Base-by-base conservation (phyloP, 257 asterid species). In the Fraxinus excelsior region DNA sequence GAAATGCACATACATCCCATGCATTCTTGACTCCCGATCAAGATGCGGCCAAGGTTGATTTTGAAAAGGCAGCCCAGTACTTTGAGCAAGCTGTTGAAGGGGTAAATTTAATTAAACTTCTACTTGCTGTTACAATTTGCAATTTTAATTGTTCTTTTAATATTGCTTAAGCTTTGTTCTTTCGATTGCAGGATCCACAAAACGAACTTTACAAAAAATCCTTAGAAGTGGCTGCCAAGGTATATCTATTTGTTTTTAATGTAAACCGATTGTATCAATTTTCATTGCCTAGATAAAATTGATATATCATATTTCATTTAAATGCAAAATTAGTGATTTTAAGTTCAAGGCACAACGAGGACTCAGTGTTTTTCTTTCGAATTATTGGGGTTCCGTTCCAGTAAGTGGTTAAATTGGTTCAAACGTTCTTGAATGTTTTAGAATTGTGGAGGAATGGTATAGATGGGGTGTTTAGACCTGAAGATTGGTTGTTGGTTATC, bases 201-300 rank as follows among this genome's bases (percentile, higher is more conserved):
- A 95, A 95, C 78, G 96, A 91, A 3, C 96, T 93, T 10, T 95
- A 93, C 72, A 90, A 76, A 75, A 93, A 90, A 82, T 95, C 98
- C 35, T 67, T 89, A 60, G 98, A 95, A 87, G 93, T 90, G 68
- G 74, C 96, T 74, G 80, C 92, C 62, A 93, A 91, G 99, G 99
- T 95, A 89, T 60, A 28, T 49, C 31, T 16, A 44, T 8, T 46
- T 34, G 37, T 29, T 10, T 40, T 11, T 44, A 25, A 25, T 23
- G 18, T 60, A 60, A 18, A 74, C n/a, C 18, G 3, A 34, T n/a
- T 62, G 34, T 9, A n/a, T 40, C 29, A 74, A 44, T 82, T 64
- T 73, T n/a, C n/a, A n/a, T n/a, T n/a, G n/a, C n/a, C n/a, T n/a
- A n/a, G n/a, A n/a, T n/a, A n/a, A n/a, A n/a, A n/a, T n/a, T n/a